Base-by-base conservation (phyloP, 202 grass and related monocot species). In the Panicum virgatum region DNA sequence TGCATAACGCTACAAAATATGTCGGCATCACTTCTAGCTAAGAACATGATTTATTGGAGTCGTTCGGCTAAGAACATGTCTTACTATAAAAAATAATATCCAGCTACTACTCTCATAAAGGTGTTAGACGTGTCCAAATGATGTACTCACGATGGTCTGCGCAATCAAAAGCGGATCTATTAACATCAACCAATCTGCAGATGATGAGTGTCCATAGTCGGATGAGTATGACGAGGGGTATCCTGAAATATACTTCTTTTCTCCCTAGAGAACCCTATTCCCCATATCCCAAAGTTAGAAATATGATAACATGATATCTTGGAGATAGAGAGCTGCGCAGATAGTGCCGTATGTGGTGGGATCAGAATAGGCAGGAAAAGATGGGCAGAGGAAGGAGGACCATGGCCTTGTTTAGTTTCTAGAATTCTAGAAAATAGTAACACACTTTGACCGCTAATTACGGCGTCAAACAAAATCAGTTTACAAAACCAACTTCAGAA, bases 241-340 rank as follows among this genome's bases (percentile, higher is more conserved):
- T 84, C 51, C 0, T 0, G 0, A 52, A 12, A 84, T 27, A 62
- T 53, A 75, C 15, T 74, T 56, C 34, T 6, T 68, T 43, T 26
- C 1, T 30, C 0, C 9, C 26, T 77, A 27, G 38, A 62, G 69
- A 84, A 88, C 43, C 61, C 0, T 37, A 84, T 84, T 80, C 81
- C 20, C 69, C 8, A 7, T 42, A 40, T 76, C 40, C 23, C 23
- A 84, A 88, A 75, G 25, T 58, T 60, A 25, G 25, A n/a, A 47
- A 54, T 39, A 23, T 37, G 34, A 29, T 64, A n/a, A 38, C 38
- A 78, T 10, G 10, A 34, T 48, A 73, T 67, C 16, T 40, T 18
- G 0, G n/a, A 73, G 59, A 88, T 79, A 47, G 3, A 47, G 3
- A 7, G 19, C 36, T 19, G 20, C 38, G 25, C 29, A 13, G 3